Evolutionary conservation across 1,284 basidiomycete species (phyloP), one percentile per base, ranked within the genome.

Genomic region (Ceratobasidium sp.): DNA sequence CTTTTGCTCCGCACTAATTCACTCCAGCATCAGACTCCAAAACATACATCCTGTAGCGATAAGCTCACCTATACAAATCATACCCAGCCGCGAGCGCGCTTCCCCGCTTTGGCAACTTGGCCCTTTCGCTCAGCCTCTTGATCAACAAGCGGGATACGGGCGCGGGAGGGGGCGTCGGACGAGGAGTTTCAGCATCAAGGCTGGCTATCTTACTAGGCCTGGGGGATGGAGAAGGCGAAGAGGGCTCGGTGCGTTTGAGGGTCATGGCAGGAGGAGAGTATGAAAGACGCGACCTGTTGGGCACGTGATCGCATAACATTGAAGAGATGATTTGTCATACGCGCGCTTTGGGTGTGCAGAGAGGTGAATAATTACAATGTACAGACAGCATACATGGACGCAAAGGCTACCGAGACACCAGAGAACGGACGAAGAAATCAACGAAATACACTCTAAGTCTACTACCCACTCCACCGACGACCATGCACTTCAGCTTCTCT

Each of bases 51-150:
- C 39, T 48, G 76, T 13, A 80, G n/a, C n/a, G n/a, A n/a, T n/a
- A n/a, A n/a, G n/a, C 85, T 54, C 80, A 92, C 90, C 93, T 92
- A 83, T 95, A 98, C 51, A 99, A 85, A 82, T 99, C 97, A 81
- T 98, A 97, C 1, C 97, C 97, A 1, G 97, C 97, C 1, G 97
- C 88, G 59, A 93, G 85, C 0, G 89, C 83, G 6, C 94, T 96
- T 0, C 97, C 97, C 74, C 94, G 88, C 13, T 93, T 96, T 0
- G 98, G 97, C 31, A 98, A 81, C 76, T 83, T 92, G 19, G 95
- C 98, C 78, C 90, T 91, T 14, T 90, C 88, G 0, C 93, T 93
- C 61, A 93, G 89, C 46, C 91, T 88, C 81, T 98, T 97, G 79
- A 99, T 90, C 77, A 95, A 88, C 22, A 98, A 89, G 2, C 75